These are phyloP conservation scores for Solanum chilense DNA, from an alignment of 257 asterid species.

Conservation along the genomic window DNA sequence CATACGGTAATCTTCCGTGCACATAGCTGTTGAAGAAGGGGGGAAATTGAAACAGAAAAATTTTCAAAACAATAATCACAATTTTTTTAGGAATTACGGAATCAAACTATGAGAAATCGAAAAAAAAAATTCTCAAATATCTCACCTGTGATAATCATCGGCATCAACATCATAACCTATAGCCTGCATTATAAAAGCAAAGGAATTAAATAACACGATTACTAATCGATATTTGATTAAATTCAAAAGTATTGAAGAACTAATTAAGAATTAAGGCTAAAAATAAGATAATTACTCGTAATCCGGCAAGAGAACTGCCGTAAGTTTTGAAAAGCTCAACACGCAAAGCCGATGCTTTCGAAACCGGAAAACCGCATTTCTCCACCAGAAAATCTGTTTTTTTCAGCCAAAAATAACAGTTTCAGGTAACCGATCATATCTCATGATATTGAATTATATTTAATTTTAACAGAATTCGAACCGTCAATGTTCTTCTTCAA, in stretches of 20 bases:
- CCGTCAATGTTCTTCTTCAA: slow-evolving; percentile 76
- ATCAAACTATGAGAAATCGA: neutral
- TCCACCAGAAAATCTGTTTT: slow-evolving; percentile 53
- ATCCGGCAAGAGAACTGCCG: slow-evolving; percentile 90
- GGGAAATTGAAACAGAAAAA: neutral
- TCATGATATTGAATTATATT: neutral
- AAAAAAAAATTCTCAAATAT: neutral
- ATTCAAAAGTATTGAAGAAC: neutral
- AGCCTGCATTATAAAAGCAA: slow-evolving; percentile 29
- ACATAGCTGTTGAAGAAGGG: slow-evolving; percentile 34
- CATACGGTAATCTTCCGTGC: slow-evolving; percentile 86
- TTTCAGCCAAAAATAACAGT: neutral
- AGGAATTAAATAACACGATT: neutral
- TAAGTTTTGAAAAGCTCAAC: slow-evolving; percentile 66
- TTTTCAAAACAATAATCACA: neutral
- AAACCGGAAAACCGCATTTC: slow-evolving; percentile 48
- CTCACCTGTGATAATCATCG: slow-evolving; percentile 81
- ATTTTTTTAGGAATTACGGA: neutral
- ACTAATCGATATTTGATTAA: neutral
- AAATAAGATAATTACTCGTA: slow-evolving; percentile 41
- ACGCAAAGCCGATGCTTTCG: slow-evolving; percentile 58
- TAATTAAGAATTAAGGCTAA: neutral
- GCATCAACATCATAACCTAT: slow-evolving; percentile 62
- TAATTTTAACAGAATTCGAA: neutral
- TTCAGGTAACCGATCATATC: neutral